Percentiles rank a stretch among this genome's conserved stretches.
Evolutionary conservation across 2,329 filamentous ascomycete species (phyloP).

Genomic region (Epichloe elymi): DNA sequence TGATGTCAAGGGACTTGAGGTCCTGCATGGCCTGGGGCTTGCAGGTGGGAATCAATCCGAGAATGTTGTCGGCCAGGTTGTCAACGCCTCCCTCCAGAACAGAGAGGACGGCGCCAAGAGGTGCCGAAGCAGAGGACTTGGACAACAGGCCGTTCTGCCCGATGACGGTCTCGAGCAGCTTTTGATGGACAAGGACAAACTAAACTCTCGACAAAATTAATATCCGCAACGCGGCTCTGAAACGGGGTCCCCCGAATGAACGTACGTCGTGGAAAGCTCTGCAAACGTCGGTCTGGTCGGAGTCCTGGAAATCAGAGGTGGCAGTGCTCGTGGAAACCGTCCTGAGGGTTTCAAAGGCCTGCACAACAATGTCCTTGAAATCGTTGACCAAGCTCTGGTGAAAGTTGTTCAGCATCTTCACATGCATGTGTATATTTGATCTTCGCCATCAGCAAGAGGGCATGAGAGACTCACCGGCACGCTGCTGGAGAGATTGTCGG

Average conservation of each 20-base stretch:
- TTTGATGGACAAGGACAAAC: conserved; percentile 9
- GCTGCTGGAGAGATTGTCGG: background rate
- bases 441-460: background rate
- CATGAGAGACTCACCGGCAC: background rate
- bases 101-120: conserved; percentile 8
- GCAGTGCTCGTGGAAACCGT: background rate
- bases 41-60: conserved; percentile 9
- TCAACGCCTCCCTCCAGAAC: conserved; percentile 10
- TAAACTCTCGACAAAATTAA: background rate
- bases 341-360: background rate
- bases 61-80: conserved; percentile 8
- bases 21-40: conserved; percentile 6
- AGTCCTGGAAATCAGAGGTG: background rate
- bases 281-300: conserved; percentile 9
- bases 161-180: conserved; percentile 11
- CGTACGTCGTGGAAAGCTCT: conserved; percentile 6
- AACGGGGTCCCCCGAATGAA: too few relatives aligned
- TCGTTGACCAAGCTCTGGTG: background rate
- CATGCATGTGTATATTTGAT: background rate
- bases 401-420: too few relatives aligned
- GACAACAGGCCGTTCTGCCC: conserved; percentile 6
- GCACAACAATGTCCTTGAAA: background rate
- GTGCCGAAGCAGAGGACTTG: conserved; percentile 5
- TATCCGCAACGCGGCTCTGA: too few relatives aligned
- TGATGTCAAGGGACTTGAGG: background rate